Evolutionary conservation across 345 rosid genomes (phyloP), one percentile per base, ranked within the genome.

Genomic region (Gossypium raimondii): DNA sequence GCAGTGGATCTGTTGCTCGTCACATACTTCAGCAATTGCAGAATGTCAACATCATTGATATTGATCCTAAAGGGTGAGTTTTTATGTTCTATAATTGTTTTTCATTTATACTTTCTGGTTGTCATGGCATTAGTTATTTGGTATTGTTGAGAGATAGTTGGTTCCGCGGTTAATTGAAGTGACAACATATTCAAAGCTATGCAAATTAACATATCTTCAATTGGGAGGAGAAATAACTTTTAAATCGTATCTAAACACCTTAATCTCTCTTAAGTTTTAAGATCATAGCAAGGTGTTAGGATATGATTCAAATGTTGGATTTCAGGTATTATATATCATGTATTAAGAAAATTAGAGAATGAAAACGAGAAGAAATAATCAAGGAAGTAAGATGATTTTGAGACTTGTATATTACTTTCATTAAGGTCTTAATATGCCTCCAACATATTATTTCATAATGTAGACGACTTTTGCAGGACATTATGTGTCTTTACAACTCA

Each of bases 1-100:
- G 87, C 79, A 84, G 87, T 64, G 89, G 87, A 11, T 53, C 89
- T n/a, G n/a, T 86, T 62, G 86, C 89, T 29, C 86, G 89, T 16
- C 87, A 86, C 71, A 78, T 84, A 4, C 86, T 86, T 47, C 89
- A 81, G 20, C 85, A 84, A 56, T 75, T 87, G 86, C 76, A 85
- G 82, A 74, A 65, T 45, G 74, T 78, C 74, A 81, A 76, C 64
- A 84, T 86, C 48, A 20, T 84, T 10, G 87, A 82, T 18, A 16
- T 78, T 29, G 89, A 84, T 51, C 11, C 81, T 3, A 84, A 84
- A 70, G 89, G 89, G 89, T 86, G 69, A 67, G 79, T 38, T 16
- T 73, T 17, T 53, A 18, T 53, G 14, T 53, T 22, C 29, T 57
- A 10, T 57, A 11, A 14, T 62, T 29, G n/a, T n/a, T 70, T 27